phyloP scores from a whole-genome alignment of 1,139 yeast species.

The Oligophagozyma castellii region DNA sequence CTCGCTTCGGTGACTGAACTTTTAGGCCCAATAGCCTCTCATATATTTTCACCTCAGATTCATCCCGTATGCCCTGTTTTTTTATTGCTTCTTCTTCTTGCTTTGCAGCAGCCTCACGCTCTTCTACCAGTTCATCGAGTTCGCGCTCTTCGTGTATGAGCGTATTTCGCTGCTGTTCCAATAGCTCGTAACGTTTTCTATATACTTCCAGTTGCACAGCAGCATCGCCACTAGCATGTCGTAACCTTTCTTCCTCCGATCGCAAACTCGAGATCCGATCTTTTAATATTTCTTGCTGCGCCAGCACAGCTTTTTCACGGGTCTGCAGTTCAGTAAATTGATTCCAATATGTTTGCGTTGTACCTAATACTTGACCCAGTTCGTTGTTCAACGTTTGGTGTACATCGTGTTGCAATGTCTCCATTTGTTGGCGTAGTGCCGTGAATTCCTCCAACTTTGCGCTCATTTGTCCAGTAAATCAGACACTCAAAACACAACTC shows the following conservation, averaged over 20 bases:
- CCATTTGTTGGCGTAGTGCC: neutral
- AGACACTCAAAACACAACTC: no score
- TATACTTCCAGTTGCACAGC: constrained; percentile 13
- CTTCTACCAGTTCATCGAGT: constrained; percentile 10
- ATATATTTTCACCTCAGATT: constrained; percentile 17
- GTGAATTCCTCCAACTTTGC: neutral
- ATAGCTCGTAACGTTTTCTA: constrained; percentile 9
- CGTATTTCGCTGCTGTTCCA: constrained; percentile 8
- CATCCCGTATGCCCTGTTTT: constrained; percentile 14
- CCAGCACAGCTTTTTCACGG: no score
- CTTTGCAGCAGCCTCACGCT: constrained; percentile 16
- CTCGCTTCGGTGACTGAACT: constrained; percentile 13
- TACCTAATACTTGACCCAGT: no score
- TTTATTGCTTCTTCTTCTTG: constrained; percentile 11
- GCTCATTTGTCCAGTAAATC: no score
- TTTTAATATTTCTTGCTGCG: no score
- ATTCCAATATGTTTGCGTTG: no score
- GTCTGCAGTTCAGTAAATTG: no score
- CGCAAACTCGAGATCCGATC: neutral
- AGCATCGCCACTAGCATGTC: neutral
- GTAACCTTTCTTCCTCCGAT: neutral
- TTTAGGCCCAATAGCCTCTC: constrained; percentile 17
- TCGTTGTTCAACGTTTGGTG: no score
- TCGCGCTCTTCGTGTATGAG: constrained; percentile 11
- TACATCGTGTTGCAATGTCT: neutral